Evolutionary conservation across 805 yeast genomes (phyloP), one percentile per base, ranked within the genome.

Genomic region (Candida methanosorbosa): DNA sequence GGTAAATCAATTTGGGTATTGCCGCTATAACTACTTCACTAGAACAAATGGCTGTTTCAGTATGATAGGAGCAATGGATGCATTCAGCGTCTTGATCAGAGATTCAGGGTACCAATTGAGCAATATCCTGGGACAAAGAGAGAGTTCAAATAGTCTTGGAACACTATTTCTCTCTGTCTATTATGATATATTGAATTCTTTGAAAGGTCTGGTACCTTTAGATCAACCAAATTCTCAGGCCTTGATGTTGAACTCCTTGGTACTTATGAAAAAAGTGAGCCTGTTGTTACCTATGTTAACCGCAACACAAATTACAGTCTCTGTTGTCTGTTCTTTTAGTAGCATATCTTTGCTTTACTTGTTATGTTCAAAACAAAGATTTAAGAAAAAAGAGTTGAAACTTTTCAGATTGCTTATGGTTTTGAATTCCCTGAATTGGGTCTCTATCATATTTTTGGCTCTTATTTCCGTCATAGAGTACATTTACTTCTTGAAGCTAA

Each of bases 81-180:
- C 72, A 13, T 51, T 68, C 8, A 56, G 71, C 7, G 66, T 67
- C 12, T 50, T 72, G 13, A 57, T 72, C 9, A 58, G 66, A 37
- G 81, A 75, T 49, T 60, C 75, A 11, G 76, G 74, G 4, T 54
- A 53, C 3, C 74, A 67, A 41, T 50, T 70, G 27, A 68, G 65
- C 9, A 48, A 49, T 18, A 49, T 65, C 18, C 62, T 75, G 4
- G 56, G 57, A 32, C 48, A 60, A 37, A 59, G 66, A 5, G 59
- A 68, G 41, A 54, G 68, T 4, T 50, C 50, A 3, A n/a, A n/a
- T n/a, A 48, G 46, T 9, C 50, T 66, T 41, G 68, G 72, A 3
- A 54, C 62, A 16, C 57, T 68, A 18, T 56, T 70, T 38, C 64
- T 61, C 12, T 43, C 52, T 9, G 63, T 66, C 1, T 69, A 64